Base-by-base conservation (phyloP, 768 basidiomycete species). In the Podaxis sp. region DNA sequence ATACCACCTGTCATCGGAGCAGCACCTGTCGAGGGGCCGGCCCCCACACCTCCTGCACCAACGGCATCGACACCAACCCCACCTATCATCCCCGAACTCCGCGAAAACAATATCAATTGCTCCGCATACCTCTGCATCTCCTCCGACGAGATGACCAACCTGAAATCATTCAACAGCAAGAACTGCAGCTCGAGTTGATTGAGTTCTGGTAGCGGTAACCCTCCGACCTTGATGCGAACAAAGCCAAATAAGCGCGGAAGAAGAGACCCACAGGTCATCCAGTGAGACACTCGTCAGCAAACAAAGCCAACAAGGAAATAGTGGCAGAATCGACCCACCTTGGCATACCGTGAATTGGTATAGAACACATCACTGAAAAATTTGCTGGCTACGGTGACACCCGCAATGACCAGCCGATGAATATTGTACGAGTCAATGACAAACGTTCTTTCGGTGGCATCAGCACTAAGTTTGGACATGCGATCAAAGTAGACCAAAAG, bases 321-420 rank as follows among this genome's bases (percentile, higher is more conserved):
- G 10, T 12, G 28, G 41, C 63, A 38, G 37, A 40, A 7, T 58
- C 22, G 46, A 72, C 71, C 28, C 61, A 93, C 95, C 86, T 99
- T 99, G 58, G 97, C 97, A 72, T 99, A 99, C 33, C 96, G 84
- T 8, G 96, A 97, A 70, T 99, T 99, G 15, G 97, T 98, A 76
- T 99, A 99, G 70, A 99, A 99, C 3, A 99, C 95, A 73, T 99
- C 97, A 60, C 89, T 92, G 73, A 99, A 99, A 74, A 99, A 99
- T 76, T 99, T 99, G 80, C 92, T 95, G 24, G 96, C 96, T n/a
- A 99, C 96, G 2, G 97, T 99, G 51, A 99, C 93, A 10, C 97
- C 97, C 0, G 97, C 95, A 65, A 99, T 99, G 69, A 99, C 92
- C 48, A 99, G 82, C 52, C 97, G 85, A 75, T 99, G 97, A 26